Base-by-base conservation (phyloP, 805 yeast species). In the Ogataea populi-albae region DNA sequence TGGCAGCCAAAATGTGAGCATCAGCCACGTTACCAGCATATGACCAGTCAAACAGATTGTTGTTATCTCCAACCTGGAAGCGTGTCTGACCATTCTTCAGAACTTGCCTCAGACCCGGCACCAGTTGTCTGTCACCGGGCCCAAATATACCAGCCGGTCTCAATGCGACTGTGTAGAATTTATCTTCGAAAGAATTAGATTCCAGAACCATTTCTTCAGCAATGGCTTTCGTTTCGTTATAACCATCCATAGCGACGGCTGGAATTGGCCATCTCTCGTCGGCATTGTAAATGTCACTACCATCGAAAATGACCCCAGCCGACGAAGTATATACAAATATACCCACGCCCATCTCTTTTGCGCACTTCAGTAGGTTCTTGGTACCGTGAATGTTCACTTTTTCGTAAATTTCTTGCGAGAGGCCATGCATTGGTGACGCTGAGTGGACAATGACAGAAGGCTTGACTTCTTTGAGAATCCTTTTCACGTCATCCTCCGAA, bases 61-160 rank as follows among this genome's bases (percentile, higher is more conserved):
- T 79, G 64, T 93, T 93, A 58, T 87, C 94, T 47, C 99, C 98
- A 32, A 93, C 70, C 64, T 93, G 99, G 61, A 86, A 86, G 60
- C 84, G 84, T 16, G 93, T 82, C 61, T 91, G 96, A 6, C 95
- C 95, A 36, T 76, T 65, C 40, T 73, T 73, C 3, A 95, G 88
- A 28, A 86, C 96, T 11, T 73, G 73, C 55, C 96, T 77, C 40
- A 93, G 68, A 3, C 95, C 95, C 9, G 98, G 98, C 30, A 93
- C 93, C 54, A 93, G 66, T 60, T 93, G 99, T 42, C 98, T 77
- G 60, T 93, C 98, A 28, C 98, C 98, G 5, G 98, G 98, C 4
- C 98, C 99, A 66, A 93, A 93, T 31, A 93, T 88, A 25, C 98
- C 99, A 1, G 98, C 96, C 1, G 98, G 98, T 45, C 99, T 76